Conservation (phyloP, 1,139 yeast genomes). For the Yamadazyma diddensiae region DNA sequence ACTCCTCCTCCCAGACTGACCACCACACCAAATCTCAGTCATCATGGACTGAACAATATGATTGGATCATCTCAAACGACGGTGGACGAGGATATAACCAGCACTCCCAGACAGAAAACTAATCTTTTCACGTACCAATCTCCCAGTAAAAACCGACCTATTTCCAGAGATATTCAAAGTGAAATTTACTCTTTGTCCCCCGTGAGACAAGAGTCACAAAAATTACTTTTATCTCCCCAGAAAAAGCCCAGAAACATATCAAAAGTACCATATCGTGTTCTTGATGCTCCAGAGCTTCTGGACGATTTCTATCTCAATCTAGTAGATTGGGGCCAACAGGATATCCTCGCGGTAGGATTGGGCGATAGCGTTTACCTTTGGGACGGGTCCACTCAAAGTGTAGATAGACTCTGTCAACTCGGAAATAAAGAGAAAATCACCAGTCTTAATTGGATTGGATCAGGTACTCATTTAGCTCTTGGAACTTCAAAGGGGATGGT, state of each 20-base stretch:
- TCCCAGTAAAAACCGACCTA: conserved; percentile 60
- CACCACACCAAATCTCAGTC: conserved; percentile 8
- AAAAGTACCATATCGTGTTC: conserved; percentile 86
- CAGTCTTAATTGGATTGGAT: conserved; percentile 88
- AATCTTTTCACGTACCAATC: conserved; percentile 71
- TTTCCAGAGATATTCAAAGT: conserved; percentile 60
- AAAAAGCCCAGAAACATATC: conserved; percentile 75
- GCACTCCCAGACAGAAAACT: conserved; percentile 51
- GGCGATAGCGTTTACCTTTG: conserved; percentile 87
- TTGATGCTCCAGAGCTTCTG: conserved; percentile 94
- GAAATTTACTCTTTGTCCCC: conserved; percentile 83
- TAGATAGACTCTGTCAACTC: conserved; percentile 73
- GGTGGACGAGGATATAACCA: conserved; percentile 24
- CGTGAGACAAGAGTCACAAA: conserved; percentile 84
- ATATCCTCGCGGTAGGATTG: conserved; percentile 84
- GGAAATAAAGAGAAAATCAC: conserved; percentile 66
- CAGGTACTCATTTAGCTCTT: conserved; percentile 90
- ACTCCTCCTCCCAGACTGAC: conserved; percentile 25
- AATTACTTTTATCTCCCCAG: conserved; percentile 74
- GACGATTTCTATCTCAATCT: conserved; percentile 92
- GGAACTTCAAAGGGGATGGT: conserved; percentile 88
- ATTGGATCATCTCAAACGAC: background rate
- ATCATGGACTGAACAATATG: conserved; percentile 5
- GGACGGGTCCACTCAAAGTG: conserved; percentile 86
- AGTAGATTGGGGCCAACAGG: conserved; percentile 95